phyloP scores from a whole-genome alignment of 306 rosid genomes.

The Lagenaria siceraria region DNA sequence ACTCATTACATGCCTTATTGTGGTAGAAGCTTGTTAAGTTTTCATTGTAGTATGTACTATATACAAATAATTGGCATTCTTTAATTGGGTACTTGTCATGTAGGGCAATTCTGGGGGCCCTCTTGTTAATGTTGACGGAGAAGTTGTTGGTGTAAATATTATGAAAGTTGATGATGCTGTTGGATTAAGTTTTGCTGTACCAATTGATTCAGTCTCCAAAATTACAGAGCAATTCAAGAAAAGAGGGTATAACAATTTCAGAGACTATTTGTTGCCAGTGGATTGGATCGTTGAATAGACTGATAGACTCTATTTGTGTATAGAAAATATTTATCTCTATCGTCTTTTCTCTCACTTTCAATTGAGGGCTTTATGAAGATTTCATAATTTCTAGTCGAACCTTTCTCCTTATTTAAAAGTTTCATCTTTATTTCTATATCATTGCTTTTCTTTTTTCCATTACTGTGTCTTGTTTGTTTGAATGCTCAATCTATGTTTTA shows the following conservation, averaged over 20 bases:
- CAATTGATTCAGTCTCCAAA: conserved; percentile 61
- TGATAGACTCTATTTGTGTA: background rate
- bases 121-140: conserved; percentile 80
- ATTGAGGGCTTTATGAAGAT: background rate
- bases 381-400: background rate
- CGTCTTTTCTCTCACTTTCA: background rate
- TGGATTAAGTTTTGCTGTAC: conserved; percentile 84
- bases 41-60: background rate
- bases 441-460: background rate
- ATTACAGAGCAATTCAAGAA: conserved; percentile 64
- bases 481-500: background rate
- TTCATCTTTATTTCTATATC: background rate
- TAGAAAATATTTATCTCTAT: background rate
- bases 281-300: background rate
- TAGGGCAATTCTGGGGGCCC: conserved; percentile 98
- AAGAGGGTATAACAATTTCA: conserved; percentile 45
- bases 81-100: background rate
- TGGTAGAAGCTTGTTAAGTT: background rate
- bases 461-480: background rate
- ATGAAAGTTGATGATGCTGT: conserved; percentile 66
- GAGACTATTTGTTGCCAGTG: background rate
- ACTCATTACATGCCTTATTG: background rate
- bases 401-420: background rate
- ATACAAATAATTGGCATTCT: background rate
- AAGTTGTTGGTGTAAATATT: conserved; percentile 72